phyloP scores from a whole-genome alignment of 208 protist species.

The Phytomonas francai region DNA sequence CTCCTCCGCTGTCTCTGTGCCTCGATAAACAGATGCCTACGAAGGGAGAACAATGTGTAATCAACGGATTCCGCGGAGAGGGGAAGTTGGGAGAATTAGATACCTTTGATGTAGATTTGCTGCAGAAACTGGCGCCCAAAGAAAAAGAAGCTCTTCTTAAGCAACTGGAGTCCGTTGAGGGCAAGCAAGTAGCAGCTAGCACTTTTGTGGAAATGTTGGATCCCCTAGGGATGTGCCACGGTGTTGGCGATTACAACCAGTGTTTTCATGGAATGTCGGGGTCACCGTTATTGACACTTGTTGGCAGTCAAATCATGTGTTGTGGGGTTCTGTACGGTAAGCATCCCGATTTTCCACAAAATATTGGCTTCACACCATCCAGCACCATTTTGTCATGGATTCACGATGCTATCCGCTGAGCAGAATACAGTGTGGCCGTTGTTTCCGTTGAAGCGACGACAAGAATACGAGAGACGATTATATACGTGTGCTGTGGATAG shows the following conservation, averaged over 20 bases:
- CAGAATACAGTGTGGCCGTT: neutral
- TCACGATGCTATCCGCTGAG: neutral
- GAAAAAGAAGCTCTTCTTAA: slow-evolving; percentile 47
- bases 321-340: slow-evolving; percentile 69
- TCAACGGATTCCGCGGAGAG: slow-evolving; percentile 53
- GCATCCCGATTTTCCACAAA: slow-evolving; percentile 28
- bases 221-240: slow-evolving; percentile 41
- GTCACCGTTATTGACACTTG: slow-evolving; percentile 28
- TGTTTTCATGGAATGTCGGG: slow-evolving; percentile 85
- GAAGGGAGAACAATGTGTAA: neutral
- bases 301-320: slow-evolving; percentile 19
- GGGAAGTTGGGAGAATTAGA: slow-evolving; percentile 60
- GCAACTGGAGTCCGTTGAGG: slow-evolving; percentile 48
- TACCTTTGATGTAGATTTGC: slow-evolving; percentile 63
- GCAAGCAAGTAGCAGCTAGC: slow-evolving; percentile 30
- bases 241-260: slow-evolving; percentile 14
- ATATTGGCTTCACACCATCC: slow-evolving; percentile 51
- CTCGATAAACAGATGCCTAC: neutral
- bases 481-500: neutral
- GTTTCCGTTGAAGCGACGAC: neutral
- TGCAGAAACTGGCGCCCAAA: slow-evolving; percentile 29
- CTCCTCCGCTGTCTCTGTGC: neutral
- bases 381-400: slow-evolving; percentile 36
- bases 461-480: neutral
- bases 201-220: slow-evolving; percentile 35